Percentiles rank a stretch among this genome's conserved stretches.
Conservation (phyloP, 169 alveolate genomes). For the Plasmodium vivax region DNA sequence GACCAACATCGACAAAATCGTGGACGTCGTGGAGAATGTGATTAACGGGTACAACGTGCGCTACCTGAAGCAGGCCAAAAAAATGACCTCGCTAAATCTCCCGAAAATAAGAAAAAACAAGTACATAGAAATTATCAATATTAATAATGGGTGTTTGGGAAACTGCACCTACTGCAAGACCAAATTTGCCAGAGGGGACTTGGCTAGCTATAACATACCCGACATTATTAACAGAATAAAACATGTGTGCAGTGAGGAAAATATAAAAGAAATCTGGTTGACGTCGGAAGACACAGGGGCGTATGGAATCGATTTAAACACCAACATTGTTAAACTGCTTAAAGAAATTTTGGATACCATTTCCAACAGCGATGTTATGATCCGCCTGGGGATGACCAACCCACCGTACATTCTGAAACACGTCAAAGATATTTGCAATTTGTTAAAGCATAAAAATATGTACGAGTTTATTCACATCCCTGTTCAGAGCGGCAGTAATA, state of each 20-base stretch:
- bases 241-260: slow-evolving; percentile 90
- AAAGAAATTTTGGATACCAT: slow-evolving; percentile 85
- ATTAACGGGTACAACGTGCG: slow-evolving; percentile 93
- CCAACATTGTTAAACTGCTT: slow-evolving; percentile 93
- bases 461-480: slow-evolving; percentile 98
- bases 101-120: slow-evolving; percentile 98
- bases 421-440: slow-evolving; percentile 91
- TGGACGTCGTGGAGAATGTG: slow-evolving; percentile 97
- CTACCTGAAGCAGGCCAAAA: slow-evolving; percentile 87
- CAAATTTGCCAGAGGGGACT: slow-evolving; percentile 96
- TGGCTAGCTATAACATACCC: slow-evolving; percentile 93
- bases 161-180: slow-evolving; percentile 99
- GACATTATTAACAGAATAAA: slow-evolving; percentile 92
- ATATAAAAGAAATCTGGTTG: slow-evolving; percentile 97
- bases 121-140: slow-evolving; percentile 91
- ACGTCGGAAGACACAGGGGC: slow-evolving; percentile 99
- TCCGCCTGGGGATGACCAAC: slow-evolving; percentile 98
- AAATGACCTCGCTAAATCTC: slow-evolving; percentile 93
- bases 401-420: slow-evolving; percentile 98
- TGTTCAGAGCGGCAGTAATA: slow-evolving; percentile 96
- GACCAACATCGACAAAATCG: slow-evolving; percentile 90
- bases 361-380: slow-evolving; percentile 78
- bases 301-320: slow-evolving; percentile 98
- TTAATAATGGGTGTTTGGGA: slow-evolving; percentile 98
- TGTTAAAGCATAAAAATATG: slow-evolving; percentile 95